phyloP scores from a whole-genome alignment of 331 rosid genomes.

The Phaseolus coccineus region DNA sequence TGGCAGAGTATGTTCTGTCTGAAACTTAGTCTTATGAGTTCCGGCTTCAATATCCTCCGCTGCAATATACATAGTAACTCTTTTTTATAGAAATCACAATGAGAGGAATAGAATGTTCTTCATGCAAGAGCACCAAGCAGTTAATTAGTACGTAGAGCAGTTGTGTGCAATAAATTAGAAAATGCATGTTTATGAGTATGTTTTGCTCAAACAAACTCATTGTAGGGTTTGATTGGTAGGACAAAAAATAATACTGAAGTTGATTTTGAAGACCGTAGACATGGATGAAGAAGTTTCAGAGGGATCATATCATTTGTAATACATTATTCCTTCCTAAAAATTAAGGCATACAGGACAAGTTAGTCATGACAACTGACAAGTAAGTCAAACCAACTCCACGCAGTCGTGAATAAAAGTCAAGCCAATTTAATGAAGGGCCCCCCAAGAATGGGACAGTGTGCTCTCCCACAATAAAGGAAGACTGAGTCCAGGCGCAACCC shows the following conservation, averaged over 20 bases:
- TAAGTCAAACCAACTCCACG: not conserved
- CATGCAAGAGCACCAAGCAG: slow-evolving; percentile 21
- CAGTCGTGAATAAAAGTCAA: not conserved
- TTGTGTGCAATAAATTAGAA: not conserved
- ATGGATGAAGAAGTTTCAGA: not conserved
- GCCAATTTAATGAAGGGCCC: slow-evolving; percentile 31
- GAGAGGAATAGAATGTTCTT: slow-evolving; percentile 8
- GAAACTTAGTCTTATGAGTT: slow-evolving; percentile 63
- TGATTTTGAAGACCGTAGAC: not conserved
- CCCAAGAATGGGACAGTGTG: slow-evolving; percentile 23
- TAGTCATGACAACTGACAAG: not conserved
- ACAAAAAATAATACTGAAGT: not conserved
- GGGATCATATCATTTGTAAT: not conserved
- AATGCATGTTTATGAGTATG: not conserved
- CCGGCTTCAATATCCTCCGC: slow-evolving; percentile 97
- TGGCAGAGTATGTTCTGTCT: slow-evolving; percentile 88
- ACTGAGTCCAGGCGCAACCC: not conserved
- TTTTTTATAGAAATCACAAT: slow-evolving; percentile 25
- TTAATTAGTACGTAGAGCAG: slow-evolving; percentile 14
- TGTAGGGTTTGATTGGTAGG: not conserved
- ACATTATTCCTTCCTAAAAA: not conserved
- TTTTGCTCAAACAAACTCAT: not conserved
- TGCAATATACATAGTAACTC: slow-evolving; percentile 52
- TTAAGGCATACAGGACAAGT: not conserved
- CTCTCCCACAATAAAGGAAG: slow-evolving; percentile 30